Percentiles rank a stretch among this genome's conserved stretches.
These are phyloP conservation scores for Huntiella omanensis DNA, from an alignment of 2,329 filamentous ascomycete genomes.

Conservation along the genomic window DNA sequence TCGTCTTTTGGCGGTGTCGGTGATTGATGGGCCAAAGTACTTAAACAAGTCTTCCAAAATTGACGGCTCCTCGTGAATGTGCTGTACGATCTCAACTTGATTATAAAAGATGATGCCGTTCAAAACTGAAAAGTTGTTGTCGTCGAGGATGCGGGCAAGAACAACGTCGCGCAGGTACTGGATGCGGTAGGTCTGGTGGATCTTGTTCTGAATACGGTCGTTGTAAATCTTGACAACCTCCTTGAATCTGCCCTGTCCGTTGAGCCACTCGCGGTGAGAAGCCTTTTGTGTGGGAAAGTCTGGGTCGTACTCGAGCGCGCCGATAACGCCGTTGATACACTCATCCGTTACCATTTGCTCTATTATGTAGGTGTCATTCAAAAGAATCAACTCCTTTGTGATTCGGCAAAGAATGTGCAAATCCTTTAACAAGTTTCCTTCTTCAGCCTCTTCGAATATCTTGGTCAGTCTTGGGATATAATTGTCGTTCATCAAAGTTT, in stretches of 20 bases:
- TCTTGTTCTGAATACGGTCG: conserved; percentile 63
- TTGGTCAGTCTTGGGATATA: conserved; percentile 79
- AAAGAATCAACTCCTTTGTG: conserved; percentile 85
- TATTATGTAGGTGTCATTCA: conserved; percentile 90
- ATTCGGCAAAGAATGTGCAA: conserved; percentile 90
- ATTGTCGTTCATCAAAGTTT: conserved; percentile 67
- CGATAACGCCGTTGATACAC: conserved; percentile 78
- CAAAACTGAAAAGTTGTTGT: conserved; percentile 91
- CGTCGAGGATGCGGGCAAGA: conserved; percentile 83
- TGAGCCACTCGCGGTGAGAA: conserved; percentile 85
- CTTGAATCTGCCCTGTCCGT: conserved; percentile 77
- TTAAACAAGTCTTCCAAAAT: conserved; percentile 77
- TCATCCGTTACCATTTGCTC: conserved; percentile 84
- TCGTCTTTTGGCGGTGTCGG: conserved; percentile 58
- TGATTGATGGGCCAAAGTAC: conserved; percentile 53
- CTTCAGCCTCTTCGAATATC: conserved; percentile 73
- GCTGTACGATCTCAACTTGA: conserved; percentile 91
- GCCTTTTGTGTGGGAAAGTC: conserved; percentile 96
- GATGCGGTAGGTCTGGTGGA: conserved; percentile 86
- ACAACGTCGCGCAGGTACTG: conserved; percentile 99
- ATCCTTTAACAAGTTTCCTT: conserved; percentile 70
- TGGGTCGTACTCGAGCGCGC: conserved; percentile 90
- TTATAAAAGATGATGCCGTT: conserved; percentile 99
- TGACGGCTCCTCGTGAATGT: conserved; percentile 62
- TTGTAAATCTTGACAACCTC: conserved; percentile 91